Percentiles rank a stretch among this genome's conserved stretches.
Conservation (phyloP, 2,329 filamentous ascomycete genomes). For the Pseudogymnoascus sp. region DNA sequence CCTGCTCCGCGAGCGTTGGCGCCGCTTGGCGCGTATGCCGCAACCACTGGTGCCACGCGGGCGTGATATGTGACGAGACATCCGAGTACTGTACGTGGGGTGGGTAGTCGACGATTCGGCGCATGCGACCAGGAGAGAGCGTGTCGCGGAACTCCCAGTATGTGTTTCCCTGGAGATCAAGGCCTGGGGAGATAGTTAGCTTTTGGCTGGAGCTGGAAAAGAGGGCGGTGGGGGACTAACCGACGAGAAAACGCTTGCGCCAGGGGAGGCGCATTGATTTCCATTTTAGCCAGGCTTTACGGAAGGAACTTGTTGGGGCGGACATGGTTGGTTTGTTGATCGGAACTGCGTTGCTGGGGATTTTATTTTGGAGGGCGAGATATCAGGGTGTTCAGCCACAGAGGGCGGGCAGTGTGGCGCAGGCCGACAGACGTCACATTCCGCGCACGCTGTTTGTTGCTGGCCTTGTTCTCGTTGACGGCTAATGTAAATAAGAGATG, state of each 20-base stretch:
- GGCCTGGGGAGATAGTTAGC: constrained; percentile 34
- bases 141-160: constrained; percentile 58
- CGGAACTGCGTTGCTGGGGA: not conserved
- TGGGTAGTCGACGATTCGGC: constrained; percentile 54
- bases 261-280: constrained; percentile 54
- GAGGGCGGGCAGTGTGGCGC: constrained; percentile 1
- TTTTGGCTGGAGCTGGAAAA: not conserved
- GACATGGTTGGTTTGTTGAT: constrained; percentile 5
- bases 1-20: constrained; percentile 49
- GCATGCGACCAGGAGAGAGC: constrained; percentile 38
- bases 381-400: constrained; percentile 6
- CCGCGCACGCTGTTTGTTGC: constrained; percentile 4
- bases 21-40: constrained; percentile 47
- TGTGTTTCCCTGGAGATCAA: constrained; percentile 57
- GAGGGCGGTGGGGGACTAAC: constrained; percentile 31
- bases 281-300: constrained; percentile 47
- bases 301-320: constrained; percentile 9
- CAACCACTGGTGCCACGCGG: constrained; percentile 62
- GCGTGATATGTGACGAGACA: constrained; percentile 41
- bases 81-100: constrained; percentile 44
- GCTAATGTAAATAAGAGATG: constrained; percentile 5
- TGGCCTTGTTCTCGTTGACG: not conserved
- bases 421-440: constrained; percentile 6
- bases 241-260: constrained; percentile 54
- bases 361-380: not conserved